These are phyloP conservation scores for Haberlea rhodopensis DNA, from an alignment of 257 asterid genomes.

Conservation along the genomic window DNA sequence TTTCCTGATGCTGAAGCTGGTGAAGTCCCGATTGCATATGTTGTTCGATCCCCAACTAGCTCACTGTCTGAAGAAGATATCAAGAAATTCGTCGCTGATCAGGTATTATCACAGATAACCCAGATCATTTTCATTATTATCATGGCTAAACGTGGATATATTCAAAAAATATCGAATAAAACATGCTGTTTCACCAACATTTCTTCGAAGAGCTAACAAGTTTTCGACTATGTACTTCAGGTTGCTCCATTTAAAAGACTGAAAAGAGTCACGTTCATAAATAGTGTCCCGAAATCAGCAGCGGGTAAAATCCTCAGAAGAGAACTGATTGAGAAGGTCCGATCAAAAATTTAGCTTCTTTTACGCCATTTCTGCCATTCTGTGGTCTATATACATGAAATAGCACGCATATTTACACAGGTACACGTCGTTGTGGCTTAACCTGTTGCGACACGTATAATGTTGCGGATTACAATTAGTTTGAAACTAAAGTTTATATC, in stretches of 20 bases:
- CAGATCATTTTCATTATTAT: neutral
- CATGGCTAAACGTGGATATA: neutral
- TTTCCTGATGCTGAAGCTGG: constrained; percentile 99
- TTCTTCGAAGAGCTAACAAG: neutral
- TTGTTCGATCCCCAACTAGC: constrained; percentile 81
- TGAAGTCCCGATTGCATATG: constrained; percentile 84
- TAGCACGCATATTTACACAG: too few relatives aligned
- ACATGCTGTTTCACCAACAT: neutral
- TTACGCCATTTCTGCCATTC: too few relatives aligned
- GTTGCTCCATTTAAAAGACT: constrained; percentile 82
- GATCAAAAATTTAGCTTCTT: constrained; percentile 47
- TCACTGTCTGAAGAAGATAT: constrained; percentile 81
- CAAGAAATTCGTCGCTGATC: constrained; percentile 77
- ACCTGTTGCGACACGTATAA: too few relatives aligned
- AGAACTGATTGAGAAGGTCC: constrained; percentile 72
- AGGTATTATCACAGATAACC: constrained; percentile 41
- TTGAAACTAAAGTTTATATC: too few relatives aligned
- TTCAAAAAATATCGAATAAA: neutral
- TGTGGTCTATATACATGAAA: too few relatives aligned
- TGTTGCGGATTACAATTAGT: too few relatives aligned
- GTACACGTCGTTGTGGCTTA: too few relatives aligned
- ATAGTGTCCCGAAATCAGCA: constrained; percentile 81
- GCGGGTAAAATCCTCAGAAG: constrained; percentile 87
- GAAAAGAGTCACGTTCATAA: constrained; percentile 63
- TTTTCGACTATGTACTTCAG: constrained; percentile 30